Evolutionary conservation across 129 eudicot species (phyloP), one percentile per base, ranked within the genome.

Genomic region (Artemisia tridentata): DNA sequence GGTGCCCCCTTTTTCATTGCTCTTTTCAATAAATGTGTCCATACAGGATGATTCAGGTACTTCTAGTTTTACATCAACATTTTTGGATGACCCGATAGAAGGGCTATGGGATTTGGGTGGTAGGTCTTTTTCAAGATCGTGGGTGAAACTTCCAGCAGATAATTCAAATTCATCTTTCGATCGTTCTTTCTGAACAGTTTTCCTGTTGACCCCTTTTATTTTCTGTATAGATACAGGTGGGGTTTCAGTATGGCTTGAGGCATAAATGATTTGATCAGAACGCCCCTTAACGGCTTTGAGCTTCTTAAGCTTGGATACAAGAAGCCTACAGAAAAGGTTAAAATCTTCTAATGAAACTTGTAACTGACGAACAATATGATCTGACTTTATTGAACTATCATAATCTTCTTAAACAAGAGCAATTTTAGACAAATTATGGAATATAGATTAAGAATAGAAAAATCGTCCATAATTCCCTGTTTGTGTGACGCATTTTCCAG

Each of bases 71-170:
- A 31, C 34, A 31, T 77, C 77, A 13, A 55, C 63, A 23, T 77
- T 77, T 69, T 60, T 66, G 18, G 73, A 50, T 8, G 86, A 83
- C 41, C 58, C 77, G 9, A 65, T 21, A 23, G 75, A 81, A 43
- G 69, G 79, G 60, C 18, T 71, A 29, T 65, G 84, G 63, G 70
- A 84, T 73, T 82, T 81, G 29, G 79, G 71, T 19, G 68, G 82
- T 71, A 50, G 84, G 63, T 56, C 80, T 52, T 84, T 72, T 67
- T 71, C 72, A 16, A 80, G 73, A 52, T 85, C 92, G 27, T 68
- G 84, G 3, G 95, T 88, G 88, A 84, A 91, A 76, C 92, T 91
- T 45, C 92, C 97, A 11, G 88, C 92, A 48, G 96, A 91, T 61
- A 79, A 63, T 65, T 81, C 81, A 2, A 78, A 53, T 45, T 72